A percentile compares a stretch with the other conserved stretches of the same genome.
Evolutionary conservation across 176 grass and related monocot species (phyloP).

Genomic region (Miscanthus lutarioriparius): DNA sequence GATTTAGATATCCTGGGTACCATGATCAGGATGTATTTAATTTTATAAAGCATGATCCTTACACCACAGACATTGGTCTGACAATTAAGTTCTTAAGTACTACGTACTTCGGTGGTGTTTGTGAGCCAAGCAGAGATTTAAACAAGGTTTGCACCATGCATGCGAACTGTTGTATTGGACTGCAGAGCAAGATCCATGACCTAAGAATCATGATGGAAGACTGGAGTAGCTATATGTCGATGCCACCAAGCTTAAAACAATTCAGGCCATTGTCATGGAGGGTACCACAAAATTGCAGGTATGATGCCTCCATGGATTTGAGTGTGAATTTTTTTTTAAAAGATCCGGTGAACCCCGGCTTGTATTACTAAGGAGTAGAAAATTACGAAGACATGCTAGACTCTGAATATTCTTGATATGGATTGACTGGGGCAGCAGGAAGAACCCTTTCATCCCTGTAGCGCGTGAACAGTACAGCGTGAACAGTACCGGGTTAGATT

Average conservation of each 20-base stretch:
- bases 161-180: conserved; percentile 73
- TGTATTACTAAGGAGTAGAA: not conserved
- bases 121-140: conserved; percentile 70
- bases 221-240: conserved; percentile 65
- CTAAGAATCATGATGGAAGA: conserved; percentile 66
- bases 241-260: conserved; percentile 52
- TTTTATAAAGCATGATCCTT: conserved; percentile 69
- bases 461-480: too few species aligned
- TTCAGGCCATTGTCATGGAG: conserved; percentile 46
- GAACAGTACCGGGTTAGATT: too few species aligned
- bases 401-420: not conserved
- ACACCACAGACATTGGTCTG: conserved; percentile 54
- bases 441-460: too few species aligned
- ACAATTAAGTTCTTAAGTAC: conserved; percentile 78
- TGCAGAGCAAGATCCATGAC: conserved; percentile 71
- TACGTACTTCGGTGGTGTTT: conserved; percentile 68
- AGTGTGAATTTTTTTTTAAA: not conserved
- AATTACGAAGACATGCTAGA: not conserved
- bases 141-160: conserved; percentile 81
- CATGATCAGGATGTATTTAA: conserved; percentile 81
- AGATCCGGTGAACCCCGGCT: not conserved
- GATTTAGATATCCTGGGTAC: conserved; percentile 63
- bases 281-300: conserved; percentile 81
- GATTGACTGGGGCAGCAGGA: too few species aligned
- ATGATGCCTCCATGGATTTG: conserved; percentile 11